Percentiles rank a stretch among this genome's conserved stretches.
phyloP scores from a whole-genome alignment of 2,329 filamentous ascomycete species.

The Aschersonia sp. region DNA sequence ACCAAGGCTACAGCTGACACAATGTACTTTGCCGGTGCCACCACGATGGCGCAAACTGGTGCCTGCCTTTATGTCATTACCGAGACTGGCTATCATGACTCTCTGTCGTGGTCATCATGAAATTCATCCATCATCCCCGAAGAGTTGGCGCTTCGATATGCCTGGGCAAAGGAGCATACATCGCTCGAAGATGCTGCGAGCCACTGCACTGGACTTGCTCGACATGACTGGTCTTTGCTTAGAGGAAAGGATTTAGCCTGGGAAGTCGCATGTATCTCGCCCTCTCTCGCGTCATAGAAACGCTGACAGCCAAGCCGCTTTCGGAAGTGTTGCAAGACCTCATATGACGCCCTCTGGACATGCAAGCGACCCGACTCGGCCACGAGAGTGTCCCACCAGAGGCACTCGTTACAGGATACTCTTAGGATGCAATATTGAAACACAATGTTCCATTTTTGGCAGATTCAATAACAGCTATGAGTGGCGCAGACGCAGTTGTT shows the following conservation, averaged over 20 bases:
- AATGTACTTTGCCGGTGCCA: slow-evolving; percentile 39
- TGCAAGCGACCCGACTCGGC: slow-evolving; percentile 26
- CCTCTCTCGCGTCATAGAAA: slow-evolving; percentile 29
- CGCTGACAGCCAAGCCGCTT: slow-evolving; percentile 19
- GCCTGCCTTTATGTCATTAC: slow-evolving; percentile 35
- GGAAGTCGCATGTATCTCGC: slow-evolving; percentile 34
- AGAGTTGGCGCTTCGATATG: slow-evolving; percentile 34
- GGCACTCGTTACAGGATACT: slow-evolving; percentile 4
- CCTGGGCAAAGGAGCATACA: slow-evolving; percentile 28
- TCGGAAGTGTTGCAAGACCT: slow-evolving; percentile 23
- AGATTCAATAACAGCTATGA: not conserved
- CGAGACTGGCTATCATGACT: slow-evolving; percentile 1
- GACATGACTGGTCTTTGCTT: slow-evolving; percentile 18
- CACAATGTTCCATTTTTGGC: not conserved
- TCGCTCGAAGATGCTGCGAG: slow-evolving; percentile 39
- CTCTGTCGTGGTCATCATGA: slow-evolving; percentile 26
- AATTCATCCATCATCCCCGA: slow-evolving; percentile 31
- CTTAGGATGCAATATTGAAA: not conserved
- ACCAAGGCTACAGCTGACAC: slow-evolving; percentile 28
- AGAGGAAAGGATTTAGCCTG: slow-evolving; percentile 28
- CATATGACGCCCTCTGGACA: slow-evolving; percentile 30
- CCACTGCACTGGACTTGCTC: slow-evolving; percentile 34
- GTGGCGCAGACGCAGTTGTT: not conserved
- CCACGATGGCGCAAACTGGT: slow-evolving; percentile 39
- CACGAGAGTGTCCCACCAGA: slow-evolving; percentile 5